Percentiles rank a stretch among this genome's conserved stretches.
Evolutionary conservation across 106 monocot species (phyloP).

Genomic region (Dendrobium catenatum): DNA sequence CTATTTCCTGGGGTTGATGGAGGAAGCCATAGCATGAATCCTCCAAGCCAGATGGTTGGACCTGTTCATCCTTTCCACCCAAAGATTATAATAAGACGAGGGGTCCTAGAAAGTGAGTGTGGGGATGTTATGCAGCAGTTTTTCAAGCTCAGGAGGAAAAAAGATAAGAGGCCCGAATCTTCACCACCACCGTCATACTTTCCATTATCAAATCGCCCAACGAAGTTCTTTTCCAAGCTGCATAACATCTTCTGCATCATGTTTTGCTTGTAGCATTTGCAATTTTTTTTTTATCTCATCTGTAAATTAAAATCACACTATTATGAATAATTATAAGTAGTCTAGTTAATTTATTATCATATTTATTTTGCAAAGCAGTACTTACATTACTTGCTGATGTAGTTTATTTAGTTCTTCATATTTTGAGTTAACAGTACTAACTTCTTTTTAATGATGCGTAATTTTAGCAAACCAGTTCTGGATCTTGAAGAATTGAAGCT

Average conservation of each 20-base stretch:
- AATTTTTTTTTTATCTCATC: neutral
- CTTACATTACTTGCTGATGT: no score
- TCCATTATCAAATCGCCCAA: slow-evolving; percentile 31
- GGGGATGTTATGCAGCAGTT: slow-evolving; percentile 86
- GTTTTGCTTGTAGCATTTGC: slow-evolving; percentile 58
- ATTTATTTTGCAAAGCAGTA: no score
- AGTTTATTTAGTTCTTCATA: no score
- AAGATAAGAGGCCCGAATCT: slow-evolving; percentile 29
- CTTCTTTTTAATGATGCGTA: neutral
- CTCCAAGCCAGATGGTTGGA: slow-evolving; percentile 25
- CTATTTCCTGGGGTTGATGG: slow-evolving; percentile 66
- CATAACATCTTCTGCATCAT: slow-evolving; percentile 51
- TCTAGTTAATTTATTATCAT: no score
- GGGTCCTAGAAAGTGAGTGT: slow-evolving; percentile 67
- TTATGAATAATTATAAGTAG: no score
- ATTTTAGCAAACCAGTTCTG: no score
- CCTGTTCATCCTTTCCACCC: slow-evolving; percentile 95
- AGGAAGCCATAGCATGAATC: slow-evolving; percentile 27
- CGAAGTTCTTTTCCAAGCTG: slow-evolving; percentile 53
- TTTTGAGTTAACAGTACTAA: no score
- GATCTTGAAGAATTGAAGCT: no score
- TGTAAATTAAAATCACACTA: neutral
- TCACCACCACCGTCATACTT: slow-evolving; percentile 26
- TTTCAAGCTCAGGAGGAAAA: slow-evolving; percentile 73
- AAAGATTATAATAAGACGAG: slow-evolving; percentile 63